These are phyloP conservation scores for Rauvolfia tetraphylla DNA, from an alignment of 257 asterid genomes.

Conservation along the genomic window DNA sequence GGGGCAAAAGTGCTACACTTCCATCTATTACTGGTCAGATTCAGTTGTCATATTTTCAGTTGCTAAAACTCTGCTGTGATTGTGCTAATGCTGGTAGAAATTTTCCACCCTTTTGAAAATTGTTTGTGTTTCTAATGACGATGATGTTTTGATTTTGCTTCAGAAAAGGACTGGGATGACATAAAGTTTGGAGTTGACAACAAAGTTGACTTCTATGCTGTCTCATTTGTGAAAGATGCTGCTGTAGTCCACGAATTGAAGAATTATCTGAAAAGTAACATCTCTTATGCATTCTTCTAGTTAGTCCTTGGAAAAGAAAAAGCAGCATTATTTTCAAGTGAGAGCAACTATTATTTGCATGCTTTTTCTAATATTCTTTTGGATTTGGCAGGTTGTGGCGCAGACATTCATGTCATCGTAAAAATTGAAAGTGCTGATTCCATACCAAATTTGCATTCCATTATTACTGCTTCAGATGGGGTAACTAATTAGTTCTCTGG, in stretches of 20 bases:
- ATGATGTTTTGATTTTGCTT: slow-evolving; percentile 24
- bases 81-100: not conserved
- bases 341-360: not conserved
- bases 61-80: not conserved
- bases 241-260: slow-evolving; percentile 95
- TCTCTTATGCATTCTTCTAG: slow-evolving; percentile 1
- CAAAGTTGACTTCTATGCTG: slow-evolving; percentile 91
- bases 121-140: slow-evolving; percentile 17
- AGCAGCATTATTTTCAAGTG: not conserved
- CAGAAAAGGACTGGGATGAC: slow-evolving; percentile 99
- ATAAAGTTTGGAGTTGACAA: slow-evolving; percentile 96
- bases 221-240: slow-evolving; percentile 96
- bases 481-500: slow-evolving; percentile 33
- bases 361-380: slow-evolving; percentile 10
- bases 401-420: slow-evolving; percentile 89
- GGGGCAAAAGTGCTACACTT: slow-evolving; percentile 96
- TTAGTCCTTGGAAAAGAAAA: not conserved
- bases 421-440: slow-evolving; percentile 99
- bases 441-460: slow-evolving; percentile 80
- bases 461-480: slow-evolving; percentile 97
- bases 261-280: slow-evolving; percentile 76
- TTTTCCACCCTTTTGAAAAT: not conserved
- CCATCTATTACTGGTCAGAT: slow-evolving; percentile 88
- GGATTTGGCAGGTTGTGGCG: slow-evolving; percentile 50
- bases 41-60: slow-evolving; percentile 11